A percentile compares a stretch with the other conserved stretches of the same genome.
These are phyloP conservation scores for Whalleya microplaca DNA, from an alignment of 2,329 filamentous ascomycete genomes.

Conservation along the genomic window DNA sequence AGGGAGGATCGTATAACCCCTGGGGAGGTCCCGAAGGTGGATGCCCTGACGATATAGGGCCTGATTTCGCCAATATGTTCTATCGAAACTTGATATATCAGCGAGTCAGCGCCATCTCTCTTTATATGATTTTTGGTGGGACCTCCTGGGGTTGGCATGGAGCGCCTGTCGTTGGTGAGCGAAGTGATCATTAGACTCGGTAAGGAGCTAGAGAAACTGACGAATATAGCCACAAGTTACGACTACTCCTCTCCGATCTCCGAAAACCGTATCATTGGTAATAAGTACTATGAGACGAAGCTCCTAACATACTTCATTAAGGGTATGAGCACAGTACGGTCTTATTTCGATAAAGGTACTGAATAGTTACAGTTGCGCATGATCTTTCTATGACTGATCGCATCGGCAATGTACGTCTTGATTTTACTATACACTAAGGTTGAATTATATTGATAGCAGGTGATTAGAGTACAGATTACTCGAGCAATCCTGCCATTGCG, in stretches of 20 bases:
- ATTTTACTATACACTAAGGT: no score
- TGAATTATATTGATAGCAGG: conserved; percentile 3
- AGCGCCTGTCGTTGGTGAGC: conserved; percentile 52
- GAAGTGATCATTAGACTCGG: neutral
- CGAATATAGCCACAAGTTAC: conserved; percentile 54
- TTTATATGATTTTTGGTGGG: conserved; percentile 69
- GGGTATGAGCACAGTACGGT: conserved; percentile 1
- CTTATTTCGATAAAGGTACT: neutral
- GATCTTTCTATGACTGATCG: conserved; percentile 60
- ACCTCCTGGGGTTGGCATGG: conserved; percentile 66
- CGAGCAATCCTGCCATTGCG: conserved; percentile 54
- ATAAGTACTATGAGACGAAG: conserved; percentile 67
- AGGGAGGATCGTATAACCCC: conserved; percentile 63
- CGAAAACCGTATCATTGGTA: conserved; percentile 59
- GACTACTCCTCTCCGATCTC: conserved; percentile 67
- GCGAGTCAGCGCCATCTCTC: conserved; percentile 59
- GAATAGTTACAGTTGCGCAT: conserved; percentile 45
- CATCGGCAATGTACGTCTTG: conserved; percentile 37
- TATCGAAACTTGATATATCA: conserved; percentile 66
- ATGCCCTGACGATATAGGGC: conserved; percentile 56
- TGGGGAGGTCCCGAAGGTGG: conserved; percentile 64
- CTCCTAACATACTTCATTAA: conserved; percentile 63
- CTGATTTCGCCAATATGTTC: conserved; percentile 66
- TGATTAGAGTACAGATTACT: conserved; percentile 52
- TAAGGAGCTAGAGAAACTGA: no score